phyloP scores from a whole-genome alignment of 2,329 filamentous ascomycete genomes.

The Aspergillus ochraceus region DNA sequence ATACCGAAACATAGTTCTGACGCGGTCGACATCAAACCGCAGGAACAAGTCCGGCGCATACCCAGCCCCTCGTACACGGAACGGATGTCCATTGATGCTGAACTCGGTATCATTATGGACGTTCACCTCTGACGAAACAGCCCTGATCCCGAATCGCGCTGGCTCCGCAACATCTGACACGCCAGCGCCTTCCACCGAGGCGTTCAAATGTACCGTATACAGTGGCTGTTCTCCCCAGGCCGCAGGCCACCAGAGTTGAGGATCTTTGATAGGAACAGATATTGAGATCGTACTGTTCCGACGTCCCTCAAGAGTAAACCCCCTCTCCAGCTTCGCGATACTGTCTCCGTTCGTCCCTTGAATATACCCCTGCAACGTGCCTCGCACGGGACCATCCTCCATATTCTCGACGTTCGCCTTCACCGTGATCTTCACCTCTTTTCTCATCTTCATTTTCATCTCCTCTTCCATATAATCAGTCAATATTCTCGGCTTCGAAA shows the following conservation, averaged over 20 bases:
- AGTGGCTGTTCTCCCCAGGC: constrained; percentile 60
- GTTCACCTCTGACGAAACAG: constrained; percentile 55
- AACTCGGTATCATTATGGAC: constrained; percentile 57
- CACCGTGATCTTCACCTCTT: constrained; percentile 35
- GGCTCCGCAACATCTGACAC: constrained; percentile 37
- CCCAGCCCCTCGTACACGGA: constrained; percentile 62
- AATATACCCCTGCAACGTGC: constrained; percentile 24
- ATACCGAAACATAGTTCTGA: constrained; percentile 53
- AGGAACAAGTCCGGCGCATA: constrained; percentile 64
- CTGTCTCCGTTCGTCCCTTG: not conserved
- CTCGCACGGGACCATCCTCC: constrained; percentile 18
- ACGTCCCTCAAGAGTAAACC: constrained; percentile 39
- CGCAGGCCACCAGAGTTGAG: constrained; percentile 62
- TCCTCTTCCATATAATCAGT: constrained; percentile 41
- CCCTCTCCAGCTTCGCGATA: constrained; percentile 28
- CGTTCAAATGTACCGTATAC: constrained; percentile 42
- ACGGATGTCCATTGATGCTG: constrained; percentile 56
- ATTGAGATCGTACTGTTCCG: constrained; percentile 44
- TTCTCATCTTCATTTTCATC: constrained; percentile 17
- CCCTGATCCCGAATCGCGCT: constrained; percentile 54
- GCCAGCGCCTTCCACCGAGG: constrained; percentile 16
- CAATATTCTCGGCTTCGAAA: constrained; percentile 47
- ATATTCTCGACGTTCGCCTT: constrained; percentile 38
- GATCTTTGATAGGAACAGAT: constrained; percentile 40
- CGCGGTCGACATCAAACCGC: constrained; percentile 53